phyloP scores from a whole-genome alignment of 1,139 yeast species.

The Suhomyces bolitotheri region DNA sequence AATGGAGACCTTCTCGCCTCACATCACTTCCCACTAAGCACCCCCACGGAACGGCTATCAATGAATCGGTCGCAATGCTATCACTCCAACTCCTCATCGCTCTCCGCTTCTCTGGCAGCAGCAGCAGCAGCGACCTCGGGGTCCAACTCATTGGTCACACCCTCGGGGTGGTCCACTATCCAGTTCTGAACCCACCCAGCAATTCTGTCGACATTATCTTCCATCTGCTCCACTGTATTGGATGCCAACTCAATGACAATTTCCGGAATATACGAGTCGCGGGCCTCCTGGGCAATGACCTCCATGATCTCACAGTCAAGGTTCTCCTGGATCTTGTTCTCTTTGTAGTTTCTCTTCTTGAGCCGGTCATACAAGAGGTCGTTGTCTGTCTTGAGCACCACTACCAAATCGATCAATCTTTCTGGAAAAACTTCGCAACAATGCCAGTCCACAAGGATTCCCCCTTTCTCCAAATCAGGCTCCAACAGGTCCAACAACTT shows the following conservation, averaged over 20 bases:
- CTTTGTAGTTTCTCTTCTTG: conserved; percentile 70
- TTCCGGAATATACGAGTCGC: conserved; percentile 74
- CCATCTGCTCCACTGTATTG: conserved; percentile 73
- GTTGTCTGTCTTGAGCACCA: conserved; percentile 81
- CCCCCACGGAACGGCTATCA: no score
- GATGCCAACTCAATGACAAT: conserved; percentile 80
- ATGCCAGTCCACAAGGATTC: conserved; percentile 91
- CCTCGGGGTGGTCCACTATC: conserved; percentile 50
- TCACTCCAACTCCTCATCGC: conserved; percentile 4
- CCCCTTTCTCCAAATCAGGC: conserved; percentile 79
- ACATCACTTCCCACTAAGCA: no score
- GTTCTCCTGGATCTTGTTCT: conserved; percentile 83
- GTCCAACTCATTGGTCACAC: conserved; percentile 39
- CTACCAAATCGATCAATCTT: conserved; percentile 84
- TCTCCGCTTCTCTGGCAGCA: conserved; percentile 5
- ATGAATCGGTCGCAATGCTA: no score
- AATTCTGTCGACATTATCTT: conserved; percentile 74
- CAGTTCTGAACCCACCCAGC: conserved; percentile 74
- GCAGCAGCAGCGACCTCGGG: conserved; percentile 20
- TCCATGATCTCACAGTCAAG: conserved; percentile 98
- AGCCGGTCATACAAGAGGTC: conserved; percentile 72
- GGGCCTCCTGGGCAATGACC: conserved; percentile 82
- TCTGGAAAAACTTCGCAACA: conserved; percentile 96
- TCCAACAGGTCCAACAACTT: conserved; percentile 79
- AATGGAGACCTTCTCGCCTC: no score